A percentile compares a stretch with the other conserved stretches of the same genome.
Conservation (phyloP, 2,329 filamentous ascomycete genomes). For the Fusarium sp. region DNA sequence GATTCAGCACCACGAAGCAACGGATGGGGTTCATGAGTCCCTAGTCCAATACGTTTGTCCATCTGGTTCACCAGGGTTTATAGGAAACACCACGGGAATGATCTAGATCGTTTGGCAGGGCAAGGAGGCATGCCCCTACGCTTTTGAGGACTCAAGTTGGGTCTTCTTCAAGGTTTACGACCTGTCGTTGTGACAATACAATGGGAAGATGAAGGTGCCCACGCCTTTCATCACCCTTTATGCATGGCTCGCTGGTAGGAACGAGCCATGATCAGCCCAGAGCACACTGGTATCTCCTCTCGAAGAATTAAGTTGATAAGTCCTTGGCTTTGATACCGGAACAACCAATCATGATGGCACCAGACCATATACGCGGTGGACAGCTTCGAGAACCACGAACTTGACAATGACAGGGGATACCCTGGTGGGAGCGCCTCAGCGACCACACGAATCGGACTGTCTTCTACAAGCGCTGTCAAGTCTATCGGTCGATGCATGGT, state of each 20-base stretch:
- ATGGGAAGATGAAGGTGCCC: background rate
- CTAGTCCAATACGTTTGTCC: background rate
- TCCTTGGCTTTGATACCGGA: background rate
- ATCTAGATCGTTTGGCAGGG: slow-evolving; percentile 11
- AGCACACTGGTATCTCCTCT: background rate
- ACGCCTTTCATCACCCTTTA: background rate
- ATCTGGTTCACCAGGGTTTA: background rate
- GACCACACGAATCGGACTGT: background rate
- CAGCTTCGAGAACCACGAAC: background rate
- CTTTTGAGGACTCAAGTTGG: background rate
- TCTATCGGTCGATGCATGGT: background rate
- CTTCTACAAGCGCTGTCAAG: background rate
- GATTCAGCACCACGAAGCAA: background rate
- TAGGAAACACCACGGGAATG: slow-evolving; percentile 11
- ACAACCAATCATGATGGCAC: background rate
- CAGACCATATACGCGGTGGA: background rate
- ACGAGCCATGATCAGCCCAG: background rate
- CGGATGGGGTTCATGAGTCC: background rate
- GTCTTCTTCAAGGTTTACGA: background rate
- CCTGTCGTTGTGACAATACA: background rate
- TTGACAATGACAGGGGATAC: slow-evolving; percentile 4
- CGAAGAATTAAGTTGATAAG: background rate
- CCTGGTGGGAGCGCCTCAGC: background rate
- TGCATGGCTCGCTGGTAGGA: background rate
- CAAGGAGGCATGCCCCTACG: background rate